These are phyloP conservation scores for Dictyostelium discoideum DNA, from an alignment of 78 protist species.

Conservation along the genomic window DNA sequence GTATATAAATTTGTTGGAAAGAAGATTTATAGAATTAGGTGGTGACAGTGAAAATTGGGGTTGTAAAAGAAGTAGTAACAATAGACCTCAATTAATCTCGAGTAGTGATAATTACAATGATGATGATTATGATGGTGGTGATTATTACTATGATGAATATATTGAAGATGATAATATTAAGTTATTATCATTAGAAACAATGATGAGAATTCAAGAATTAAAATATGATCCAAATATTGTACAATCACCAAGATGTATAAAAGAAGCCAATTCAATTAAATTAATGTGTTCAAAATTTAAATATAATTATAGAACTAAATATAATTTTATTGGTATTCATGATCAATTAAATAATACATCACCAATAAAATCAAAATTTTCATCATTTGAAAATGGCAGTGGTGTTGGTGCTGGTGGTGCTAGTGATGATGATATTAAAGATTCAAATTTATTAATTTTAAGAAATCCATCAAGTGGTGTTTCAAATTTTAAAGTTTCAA, in stretches of 20 bases:
- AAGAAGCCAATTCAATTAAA: constrained; percentile 38
- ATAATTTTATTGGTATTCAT: background rate
- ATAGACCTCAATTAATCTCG: background rate
- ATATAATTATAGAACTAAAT: background rate
- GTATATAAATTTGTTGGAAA: constrained; percentile 10
- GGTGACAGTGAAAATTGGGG: constrained; percentile 53
- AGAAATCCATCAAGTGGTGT: constrained; percentile 11
- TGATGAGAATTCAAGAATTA: constrained; percentile 28
- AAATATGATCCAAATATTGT: background rate
- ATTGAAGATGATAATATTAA: background rate
- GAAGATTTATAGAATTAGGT: constrained; percentile 22
- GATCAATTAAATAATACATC: background rate
- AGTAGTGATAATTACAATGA: background rate
- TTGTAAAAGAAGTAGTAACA: background rate
- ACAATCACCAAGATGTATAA: constrained; percentile 31
- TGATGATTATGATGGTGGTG: background rate
- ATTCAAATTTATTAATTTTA: background rate
- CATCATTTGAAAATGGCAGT: background rate
- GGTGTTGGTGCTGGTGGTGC: too few relatives aligned
- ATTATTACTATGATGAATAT: background rate
- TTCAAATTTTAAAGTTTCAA: background rate
- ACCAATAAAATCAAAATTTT: too few relatives aligned
- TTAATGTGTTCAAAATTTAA: constrained; percentile 54
- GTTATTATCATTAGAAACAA: constrained; percentile 10
- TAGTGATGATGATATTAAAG: background rate